A percentile compares a stretch with the other conserved stretches of the same genome.
Conservation (phyloP, 2,329 filamentous ascomycete genomes). For the Phialemonium atrogriseum region DNA sequence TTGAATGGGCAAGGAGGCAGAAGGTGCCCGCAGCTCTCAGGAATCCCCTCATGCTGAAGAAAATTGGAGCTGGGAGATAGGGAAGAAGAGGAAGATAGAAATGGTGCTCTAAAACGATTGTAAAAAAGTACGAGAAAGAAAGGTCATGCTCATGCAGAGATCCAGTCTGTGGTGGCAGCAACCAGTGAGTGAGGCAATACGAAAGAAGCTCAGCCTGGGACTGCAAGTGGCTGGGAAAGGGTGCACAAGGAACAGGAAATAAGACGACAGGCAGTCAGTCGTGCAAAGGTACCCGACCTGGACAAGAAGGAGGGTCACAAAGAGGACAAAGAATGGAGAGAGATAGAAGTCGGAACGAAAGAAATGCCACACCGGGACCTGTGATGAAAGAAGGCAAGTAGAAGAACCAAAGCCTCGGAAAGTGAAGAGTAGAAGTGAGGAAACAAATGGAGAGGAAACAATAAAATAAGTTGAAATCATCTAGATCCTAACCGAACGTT, state of each 20-base stretch:
- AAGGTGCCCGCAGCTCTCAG: conserved; percentile 8
- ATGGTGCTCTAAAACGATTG: too few relatives aligned
- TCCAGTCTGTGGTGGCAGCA: too few relatives aligned
- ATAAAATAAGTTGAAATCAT: not conserved
- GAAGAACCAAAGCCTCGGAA: not conserved
- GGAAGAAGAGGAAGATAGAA: not conserved
- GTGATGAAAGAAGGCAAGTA: too few relatives aligned
- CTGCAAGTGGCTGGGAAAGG: too few relatives aligned
- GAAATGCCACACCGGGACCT: conserved; percentile 2
- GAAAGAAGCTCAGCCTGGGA: too few relatives aligned
- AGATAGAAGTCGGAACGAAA: not conserved
- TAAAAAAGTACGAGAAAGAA: too few relatives aligned
- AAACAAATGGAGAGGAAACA: conserved; percentile 1
- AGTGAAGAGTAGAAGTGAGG: not conserved
- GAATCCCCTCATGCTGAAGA: conserved; percentile 11
- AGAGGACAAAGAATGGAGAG: not conserved
- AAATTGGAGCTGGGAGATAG: not conserved
- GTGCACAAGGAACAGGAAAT: too few relatives aligned
- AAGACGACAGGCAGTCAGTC: too few relatives aligned
- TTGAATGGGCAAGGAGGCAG: conserved; percentile 11
- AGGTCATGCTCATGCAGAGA: too few relatives aligned
- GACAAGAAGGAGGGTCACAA: not conserved
- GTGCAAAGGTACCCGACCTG: not conserved
- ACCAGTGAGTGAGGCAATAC: too few relatives aligned
- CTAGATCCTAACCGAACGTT: too few relatives aligned